Evolutionary conservation across 805 yeast species (phyloP).

Genomic region (Suhomyces tanzawaensis): DNA sequence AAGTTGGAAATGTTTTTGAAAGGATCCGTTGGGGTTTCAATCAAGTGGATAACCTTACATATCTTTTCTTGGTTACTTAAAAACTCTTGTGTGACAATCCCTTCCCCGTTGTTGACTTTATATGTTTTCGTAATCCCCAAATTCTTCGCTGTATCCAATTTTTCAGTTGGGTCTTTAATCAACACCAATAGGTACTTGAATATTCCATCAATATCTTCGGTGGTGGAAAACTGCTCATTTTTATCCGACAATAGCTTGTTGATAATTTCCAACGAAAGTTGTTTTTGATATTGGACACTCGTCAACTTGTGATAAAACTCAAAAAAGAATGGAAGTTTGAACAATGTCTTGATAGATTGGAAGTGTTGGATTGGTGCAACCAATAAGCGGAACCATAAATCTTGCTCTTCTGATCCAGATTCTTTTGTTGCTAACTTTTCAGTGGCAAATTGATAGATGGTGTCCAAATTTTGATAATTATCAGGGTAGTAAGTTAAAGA

Average conservation of each 20-base stretch:
- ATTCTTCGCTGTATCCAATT: slow-evolving; percentile 34
- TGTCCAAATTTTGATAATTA: slow-evolving; percentile 57
- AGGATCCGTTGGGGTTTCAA: slow-evolving; percentile 48
- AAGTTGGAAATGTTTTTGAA: slow-evolving; percentile 31
- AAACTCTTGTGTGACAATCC: slow-evolving; percentile 34
- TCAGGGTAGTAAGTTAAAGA: slow-evolving; percentile 66
- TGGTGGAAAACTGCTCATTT: slow-evolving; percentile 21
- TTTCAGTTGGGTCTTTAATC: slow-evolving; percentile 37
- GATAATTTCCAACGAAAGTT: slow-evolving; percentile 60
- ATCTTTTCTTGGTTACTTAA: slow-evolving; percentile 55
- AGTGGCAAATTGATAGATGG: slow-evolving; percentile 56
- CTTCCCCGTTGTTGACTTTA: slow-evolving; percentile 27
- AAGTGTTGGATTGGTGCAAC: slow-evolving; percentile 49
- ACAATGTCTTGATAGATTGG: slow-evolving; percentile 36
- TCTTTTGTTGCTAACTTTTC: slow-evolving; percentile 27
- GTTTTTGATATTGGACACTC: slow-evolving; percentile 49
- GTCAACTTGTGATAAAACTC: slow-evolving; percentile 53
- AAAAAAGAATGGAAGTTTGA: slow-evolving; percentile 49
- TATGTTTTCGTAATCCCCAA: slow-evolving; percentile 39
- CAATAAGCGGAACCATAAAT: slow-evolving; percentile 46
- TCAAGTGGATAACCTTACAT: slow-evolving; percentile 66
- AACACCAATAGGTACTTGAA: slow-evolving; percentile 58
- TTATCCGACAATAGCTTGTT: slow-evolving; percentile 47
- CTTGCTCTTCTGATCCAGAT: slow-evolving; percentile 13
- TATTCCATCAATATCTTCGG: slow-evolving; percentile 55